These are phyloP conservation scores for Globisporangium lucens DNA, from an alignment of 352 stramenopile species.

Conservation along the genomic window DNA sequence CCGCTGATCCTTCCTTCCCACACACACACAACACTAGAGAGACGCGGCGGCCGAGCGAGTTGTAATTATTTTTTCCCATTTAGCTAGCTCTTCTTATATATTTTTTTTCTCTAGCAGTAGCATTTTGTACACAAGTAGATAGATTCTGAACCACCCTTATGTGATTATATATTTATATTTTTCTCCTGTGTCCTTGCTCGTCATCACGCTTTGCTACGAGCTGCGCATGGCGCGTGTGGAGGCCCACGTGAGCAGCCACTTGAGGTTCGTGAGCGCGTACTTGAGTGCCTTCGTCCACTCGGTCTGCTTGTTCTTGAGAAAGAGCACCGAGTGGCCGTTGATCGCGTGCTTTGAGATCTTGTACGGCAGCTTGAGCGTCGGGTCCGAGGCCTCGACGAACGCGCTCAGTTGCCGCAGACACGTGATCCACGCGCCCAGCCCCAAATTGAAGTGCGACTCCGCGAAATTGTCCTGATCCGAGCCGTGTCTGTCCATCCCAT, in stretches of 20 bases:
- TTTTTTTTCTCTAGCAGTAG: background rate
- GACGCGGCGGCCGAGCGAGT: background rate
- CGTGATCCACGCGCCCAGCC: slow-evolving; percentile 73
- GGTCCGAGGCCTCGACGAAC: slow-evolving; percentile 51
- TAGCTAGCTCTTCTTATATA: background rate
- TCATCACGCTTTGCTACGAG: background rate
- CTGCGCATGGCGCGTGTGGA: slow-evolving; percentile 32
- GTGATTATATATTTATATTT: slow-evolving; percentile 18
- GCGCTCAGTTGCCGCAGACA: slow-evolving; percentile 70
- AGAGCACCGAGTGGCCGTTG: slow-evolving; percentile 66
- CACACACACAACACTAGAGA: background rate
- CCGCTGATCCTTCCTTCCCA: background rate
- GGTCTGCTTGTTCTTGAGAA: slow-evolving; percentile 75
- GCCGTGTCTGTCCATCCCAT: slow-evolving; percentile 52
- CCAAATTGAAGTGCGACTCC: slow-evolving; percentile 86
- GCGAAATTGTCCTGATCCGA: slow-evolving; percentile 82
- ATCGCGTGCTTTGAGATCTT: slow-evolving; percentile 77
- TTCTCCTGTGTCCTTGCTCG: background rate
- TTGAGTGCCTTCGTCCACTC: slow-evolving; percentile 88
- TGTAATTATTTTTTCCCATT: slow-evolving; percentile 19
- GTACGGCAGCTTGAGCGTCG: slow-evolving; percentile 68
- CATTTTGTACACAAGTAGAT: slow-evolving; percentile 22
- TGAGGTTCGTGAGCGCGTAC: slow-evolving; percentile 81
- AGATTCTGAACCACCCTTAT: slow-evolving; percentile 3
- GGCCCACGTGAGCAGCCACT: slow-evolving; percentile 79